Evolutionary conservation across 176 grass and related monocot species (phyloP), one percentile per base, ranked within the genome.

Genomic region (Saccharum officinarum): DNA sequence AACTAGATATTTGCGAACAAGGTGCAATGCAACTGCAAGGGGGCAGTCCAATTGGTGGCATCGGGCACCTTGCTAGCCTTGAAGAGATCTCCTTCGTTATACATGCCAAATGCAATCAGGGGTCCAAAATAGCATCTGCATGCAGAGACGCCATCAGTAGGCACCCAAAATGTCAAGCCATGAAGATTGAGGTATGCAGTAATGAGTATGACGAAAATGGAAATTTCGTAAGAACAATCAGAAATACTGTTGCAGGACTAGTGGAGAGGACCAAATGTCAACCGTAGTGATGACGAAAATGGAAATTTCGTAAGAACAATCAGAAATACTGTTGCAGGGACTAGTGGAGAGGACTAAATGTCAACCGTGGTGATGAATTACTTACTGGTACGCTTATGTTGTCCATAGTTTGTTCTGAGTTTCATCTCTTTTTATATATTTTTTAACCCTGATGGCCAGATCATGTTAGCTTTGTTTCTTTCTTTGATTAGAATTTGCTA

Each of bases 141-240:
- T 71, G 39, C 5, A 71, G 10, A 4, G 39, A 72, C 1, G 9
- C 40, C 22, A 72, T 72, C 69, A n/a, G 25, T 0, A 45, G n/a
- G 3, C 69, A 72, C 5, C 5, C 10, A 0, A 72, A n/a, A 45
- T 14, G 22, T 45, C 39, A 72, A 6, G 9, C 40, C 22, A 44
- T 72, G 1, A 7, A 26, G 4, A 72, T 26, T 6, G 0, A 25
- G 0, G 4, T 42, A 41, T 0, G 1, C 0, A 0, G 8, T 38
- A 0, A 2, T 20, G 66, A 38, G 34, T 38, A 2, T 20, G 33
- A 20, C 2, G 30, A 16, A 34, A 2, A 67, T 34, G 30, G 64
- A 17, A 17, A 18, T 3, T 8, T 8, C 2, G 18, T 57, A 22
- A 7, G 1, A n/a, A 1, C 0, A 5, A 7, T 7, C 6, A 57